Conservation (phyloP, 352 stramenopile species). For the Plasmopara halstedii region DNA sequence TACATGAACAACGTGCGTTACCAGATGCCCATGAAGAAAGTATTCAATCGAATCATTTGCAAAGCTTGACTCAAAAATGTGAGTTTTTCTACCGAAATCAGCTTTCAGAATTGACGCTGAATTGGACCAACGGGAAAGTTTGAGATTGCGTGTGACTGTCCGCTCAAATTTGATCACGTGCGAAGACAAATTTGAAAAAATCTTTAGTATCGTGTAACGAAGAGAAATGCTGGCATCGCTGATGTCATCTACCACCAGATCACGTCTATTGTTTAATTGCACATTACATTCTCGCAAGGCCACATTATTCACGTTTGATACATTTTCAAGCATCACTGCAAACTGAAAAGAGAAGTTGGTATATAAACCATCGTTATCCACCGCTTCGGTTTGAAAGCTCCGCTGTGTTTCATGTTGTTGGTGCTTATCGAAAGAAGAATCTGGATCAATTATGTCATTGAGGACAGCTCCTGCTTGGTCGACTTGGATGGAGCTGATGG, state of each 20-base stretch:
- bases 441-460: background rate
- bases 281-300: background rate
- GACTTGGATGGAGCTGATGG: constrained; percentile 3
- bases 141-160: constrained; percentile 22
- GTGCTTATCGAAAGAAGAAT: background rate
- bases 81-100: constrained; percentile 16
- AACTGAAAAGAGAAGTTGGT: constrained; percentile 11
- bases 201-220: constrained; percentile 19
- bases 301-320: background rate
- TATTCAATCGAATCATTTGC: constrained; percentile 9
- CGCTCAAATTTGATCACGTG: constrained; percentile 20
- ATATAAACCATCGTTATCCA: background rate
- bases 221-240: constrained; percentile 6
- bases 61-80: constrained; percentile 25
- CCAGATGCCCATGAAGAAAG: constrained; percentile 24
- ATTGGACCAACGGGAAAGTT: constrained; percentile 1
- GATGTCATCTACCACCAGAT: background rate
- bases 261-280: background rate
- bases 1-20: constrained; percentile 7
- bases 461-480: background rate
- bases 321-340: constrained; percentile 16
- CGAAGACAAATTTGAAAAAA: constrained; percentile 11
- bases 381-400: no score
- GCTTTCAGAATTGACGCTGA: background rate
- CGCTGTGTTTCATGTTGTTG: background rate